These are phyloP conservation scores for Metarhizium album DNA, from an alignment of 2,329 filamentous ascomycete genomes.

Conservation along the genomic window DNA sequence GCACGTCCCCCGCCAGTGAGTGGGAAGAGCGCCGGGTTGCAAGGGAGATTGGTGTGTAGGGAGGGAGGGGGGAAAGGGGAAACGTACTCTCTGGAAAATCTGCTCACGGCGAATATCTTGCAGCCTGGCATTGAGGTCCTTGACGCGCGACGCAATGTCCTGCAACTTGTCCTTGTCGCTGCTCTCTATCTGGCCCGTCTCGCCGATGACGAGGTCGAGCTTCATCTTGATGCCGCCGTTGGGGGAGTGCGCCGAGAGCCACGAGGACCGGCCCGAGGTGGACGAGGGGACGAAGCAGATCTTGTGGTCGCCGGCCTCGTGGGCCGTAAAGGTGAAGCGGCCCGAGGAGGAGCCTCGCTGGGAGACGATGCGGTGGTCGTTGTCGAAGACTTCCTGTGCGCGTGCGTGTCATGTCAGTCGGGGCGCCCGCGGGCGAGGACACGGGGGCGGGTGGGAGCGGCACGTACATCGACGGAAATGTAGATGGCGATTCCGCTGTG, in stretches of 20 bases:
- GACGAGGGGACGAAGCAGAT: constrained; percentile 88
- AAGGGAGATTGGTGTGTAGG: too few relatives aligned
- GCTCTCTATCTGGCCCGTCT: constrained; percentile 87
- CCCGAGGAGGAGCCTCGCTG: constrained; percentile 67
- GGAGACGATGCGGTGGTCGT: constrained; percentile 89
- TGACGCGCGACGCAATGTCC: constrained; percentile 78
- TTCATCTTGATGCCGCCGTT: constrained; percentile 74
- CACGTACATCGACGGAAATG: constrained; percentile 74
- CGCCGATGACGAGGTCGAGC: constrained; percentile 86
- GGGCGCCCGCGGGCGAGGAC: too few relatives aligned
- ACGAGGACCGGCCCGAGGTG: constrained; percentile 55
- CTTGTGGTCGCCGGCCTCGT: constrained; percentile 89
- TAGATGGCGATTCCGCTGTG: constrained; percentile 71
- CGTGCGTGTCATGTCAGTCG: background rate
- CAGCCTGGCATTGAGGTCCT: constrained; percentile 78
- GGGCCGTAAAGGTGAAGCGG: constrained; percentile 90
- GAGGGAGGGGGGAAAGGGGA: background rate
- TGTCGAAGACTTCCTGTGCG: constrained; percentile 78
- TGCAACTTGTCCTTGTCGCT: constrained; percentile 87
- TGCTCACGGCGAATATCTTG: constrained; percentile 88
- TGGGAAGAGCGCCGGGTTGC: too few relatives aligned
- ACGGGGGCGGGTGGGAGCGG: background rate
- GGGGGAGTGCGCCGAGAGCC: constrained; percentile 54
- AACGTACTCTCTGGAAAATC: constrained; percentile 79
- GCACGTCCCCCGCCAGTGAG: too few relatives aligned